These are phyloP conservation scores for Wickerhamomyces chaumierensis DNA, from an alignment of 805 yeast species.

Conservation along the genomic window DNA sequence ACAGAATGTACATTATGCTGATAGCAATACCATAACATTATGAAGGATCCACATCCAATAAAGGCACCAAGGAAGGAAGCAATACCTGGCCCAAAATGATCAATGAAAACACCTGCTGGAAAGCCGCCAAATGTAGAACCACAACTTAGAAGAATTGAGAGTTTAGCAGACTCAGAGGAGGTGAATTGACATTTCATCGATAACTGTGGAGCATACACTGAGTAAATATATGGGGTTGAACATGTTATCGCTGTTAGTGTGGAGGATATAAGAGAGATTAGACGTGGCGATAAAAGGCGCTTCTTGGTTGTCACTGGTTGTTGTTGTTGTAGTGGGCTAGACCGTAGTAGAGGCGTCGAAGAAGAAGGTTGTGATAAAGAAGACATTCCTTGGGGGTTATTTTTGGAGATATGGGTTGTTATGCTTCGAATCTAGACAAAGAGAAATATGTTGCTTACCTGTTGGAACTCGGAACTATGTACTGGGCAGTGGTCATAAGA, in stretches of 20 bases:
- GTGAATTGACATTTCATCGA: conserved; percentile 44
- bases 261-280: background rate
- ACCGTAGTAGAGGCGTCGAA: too few relatives aligned
- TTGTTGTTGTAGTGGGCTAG: too few relatives aligned
- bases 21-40: conserved; percentile 37
- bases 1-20: conserved; percentile 27
- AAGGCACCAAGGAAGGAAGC: conserved; percentile 47
- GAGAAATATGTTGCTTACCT: too few relatives aligned
- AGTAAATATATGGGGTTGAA: conserved; percentile 56
- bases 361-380: too few relatives aligned
- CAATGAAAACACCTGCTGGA: conserved; percentile 61
- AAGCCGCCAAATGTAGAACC: conserved; percentile 65
- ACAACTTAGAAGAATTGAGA: conserved; percentile 48
- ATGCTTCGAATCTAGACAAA: too few relatives aligned
- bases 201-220: conserved; percentile 68
- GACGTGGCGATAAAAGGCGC: background rate
- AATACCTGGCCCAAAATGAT: conserved; percentile 41
- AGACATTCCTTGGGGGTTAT: too few relatives aligned
- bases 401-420: too few relatives aligned
- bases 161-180: conserved; percentile 49
- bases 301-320: too few relatives aligned
- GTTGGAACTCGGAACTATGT: too few relatives aligned
- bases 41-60: conserved; percentile 43
- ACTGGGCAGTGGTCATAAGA: too few relatives aligned
- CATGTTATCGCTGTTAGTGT: background rate